Evolutionary conservation across 202 grass and related monocot species (phyloP), one percentile per base, ranked within the genome.

Genomic region (Cymbopogon flexuosus): DNA sequence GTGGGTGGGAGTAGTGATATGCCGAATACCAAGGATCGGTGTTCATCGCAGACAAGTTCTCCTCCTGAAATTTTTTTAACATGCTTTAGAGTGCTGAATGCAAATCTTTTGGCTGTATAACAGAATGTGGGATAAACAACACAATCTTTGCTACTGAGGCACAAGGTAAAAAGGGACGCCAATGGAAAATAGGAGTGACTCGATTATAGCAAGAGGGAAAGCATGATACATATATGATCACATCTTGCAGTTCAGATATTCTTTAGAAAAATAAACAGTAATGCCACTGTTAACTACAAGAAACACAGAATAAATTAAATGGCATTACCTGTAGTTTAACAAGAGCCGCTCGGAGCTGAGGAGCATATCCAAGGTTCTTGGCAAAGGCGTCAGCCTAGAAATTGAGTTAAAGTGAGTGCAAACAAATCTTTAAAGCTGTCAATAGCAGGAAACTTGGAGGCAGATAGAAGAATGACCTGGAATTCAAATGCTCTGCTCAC

Each of bases 1-100:
- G 96, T 33, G 96, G 96, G 76, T 99, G 96, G 33, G 96, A 99
- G 83, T 99, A 96, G 85, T 96, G 93, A 73, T 99, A 99, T 19
- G 96, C 90, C 56, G 96, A 99, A 78, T 99, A 99, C 96, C 93
- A 99, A 15, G 89, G 90, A 87, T 99, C 92, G 3, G 90, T 99
- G 83, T 99, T 99, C 96, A 99, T 99, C 8, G 90, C 92, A 39
- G 96, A 96, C 70, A 99, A 77, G 86, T 96, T 99, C 85, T 99
- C 96, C 86, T 96, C 96, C 96, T 99, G 85, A 73, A 88, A 83
- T 77, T 56, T 82, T 82, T 82, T 10, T 23, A 69, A 33, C 8
- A 83, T 10, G 18, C 35, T 57, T 63, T 30, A 75, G 67, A 19
- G 79, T 58, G 85, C 30, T 33, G 34, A n/a, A 43, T 62, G 34